These are phyloP conservation scores for Yueomyces sp. DNA, from an alignment of 805 yeast species.

Conservation along the genomic window DNA sequence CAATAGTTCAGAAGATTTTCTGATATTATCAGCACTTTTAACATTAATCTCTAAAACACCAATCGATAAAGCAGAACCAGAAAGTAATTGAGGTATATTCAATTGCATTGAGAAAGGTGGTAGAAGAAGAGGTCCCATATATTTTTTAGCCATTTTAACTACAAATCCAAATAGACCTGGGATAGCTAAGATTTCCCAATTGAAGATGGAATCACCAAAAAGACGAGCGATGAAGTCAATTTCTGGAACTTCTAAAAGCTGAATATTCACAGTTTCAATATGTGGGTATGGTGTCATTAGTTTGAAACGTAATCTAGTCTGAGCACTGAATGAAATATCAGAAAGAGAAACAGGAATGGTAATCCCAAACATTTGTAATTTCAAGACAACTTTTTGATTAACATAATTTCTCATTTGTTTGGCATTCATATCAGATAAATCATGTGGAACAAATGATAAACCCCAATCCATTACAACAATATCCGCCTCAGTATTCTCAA, in stretches of 20 bases:
- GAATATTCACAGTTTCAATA: constrained; percentile 76
- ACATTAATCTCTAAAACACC: constrained; percentile 71
- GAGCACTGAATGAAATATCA: constrained; percentile 62
- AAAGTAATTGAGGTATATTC: constrained; percentile 78
- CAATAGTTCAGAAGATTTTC: constrained; percentile 47
- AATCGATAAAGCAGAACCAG: constrained; percentile 76
- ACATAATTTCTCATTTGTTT: constrained; percentile 77
- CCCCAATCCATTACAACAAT: constrained; percentile 98
- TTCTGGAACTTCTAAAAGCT: constrained; percentile 75
- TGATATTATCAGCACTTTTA: constrained; percentile 53
- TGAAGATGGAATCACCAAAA: constrained; percentile 69
- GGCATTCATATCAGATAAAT: constrained; percentile 66
- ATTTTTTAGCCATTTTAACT: constrained; percentile 73
- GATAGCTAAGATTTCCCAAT: constrained; percentile 73
- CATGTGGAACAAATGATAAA: constrained; percentile 85
- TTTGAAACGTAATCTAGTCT: constrained; percentile 69
- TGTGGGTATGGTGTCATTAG: constrained; percentile 90
- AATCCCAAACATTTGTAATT: constrained; percentile 71
- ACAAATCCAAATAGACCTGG: constrained; percentile 83
- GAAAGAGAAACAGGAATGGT: constrained; percentile 70
- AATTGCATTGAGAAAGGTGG: constrained; percentile 88
- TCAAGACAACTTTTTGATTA: constrained; percentile 67
- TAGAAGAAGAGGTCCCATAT: constrained; percentile 77
- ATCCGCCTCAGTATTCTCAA: constrained; percentile 81
- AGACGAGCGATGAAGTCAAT: constrained; percentile 68